Percentiles rank a stretch among this genome's conserved stretches.
phyloP scores from a whole-genome alignment of 306 rosid species.

The Aeschynomene evenia region DNA sequence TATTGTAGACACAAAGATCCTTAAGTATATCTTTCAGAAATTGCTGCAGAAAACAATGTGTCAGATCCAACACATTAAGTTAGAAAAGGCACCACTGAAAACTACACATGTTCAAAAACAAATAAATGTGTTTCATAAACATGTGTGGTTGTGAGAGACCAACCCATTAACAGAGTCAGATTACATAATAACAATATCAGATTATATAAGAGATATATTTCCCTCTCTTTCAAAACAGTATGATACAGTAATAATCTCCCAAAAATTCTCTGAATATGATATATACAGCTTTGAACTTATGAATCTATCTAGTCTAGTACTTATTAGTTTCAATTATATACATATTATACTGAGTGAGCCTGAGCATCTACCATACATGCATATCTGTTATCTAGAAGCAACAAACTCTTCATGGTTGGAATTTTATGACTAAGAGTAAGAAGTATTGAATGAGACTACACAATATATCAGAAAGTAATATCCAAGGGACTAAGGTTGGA shows the following conservation, averaged over 20 bases:
- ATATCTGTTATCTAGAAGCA: slow-evolving; percentile 11
- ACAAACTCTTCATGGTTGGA: slow-evolving; percentile 13
- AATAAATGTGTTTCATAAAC: slow-evolving; percentile 11
- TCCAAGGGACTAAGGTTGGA: slow-evolving; percentile 19
- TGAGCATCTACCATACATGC: background rate
- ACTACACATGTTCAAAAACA: background rate
- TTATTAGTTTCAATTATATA: background rate
- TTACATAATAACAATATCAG: background rate
- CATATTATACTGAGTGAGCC: background rate
- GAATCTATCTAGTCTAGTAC: background rate
- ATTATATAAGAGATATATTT: background rate
- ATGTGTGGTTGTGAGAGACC: slow-evolving; percentile 11
- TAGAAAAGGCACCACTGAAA: background rate
- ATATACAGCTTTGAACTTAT: background rate
- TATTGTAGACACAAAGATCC: slow-evolving; percentile 83
- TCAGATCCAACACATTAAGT: slow-evolving; percentile 13
- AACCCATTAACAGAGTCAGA: background rate
- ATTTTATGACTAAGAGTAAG: background rate
- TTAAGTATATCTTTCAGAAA: slow-evolving; percentile 87
- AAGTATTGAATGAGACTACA: too few relatives aligned
- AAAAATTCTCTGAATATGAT: background rate
- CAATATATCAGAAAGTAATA: background rate
- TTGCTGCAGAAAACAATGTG: slow-evolving; percentile 62
- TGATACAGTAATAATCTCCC: background rate
- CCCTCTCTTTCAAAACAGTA: background rate